These are phyloP conservation scores for Cyberlindnera xylosilytica DNA, from an alignment of 805 yeast genomes.

Conservation along the genomic window DNA sequence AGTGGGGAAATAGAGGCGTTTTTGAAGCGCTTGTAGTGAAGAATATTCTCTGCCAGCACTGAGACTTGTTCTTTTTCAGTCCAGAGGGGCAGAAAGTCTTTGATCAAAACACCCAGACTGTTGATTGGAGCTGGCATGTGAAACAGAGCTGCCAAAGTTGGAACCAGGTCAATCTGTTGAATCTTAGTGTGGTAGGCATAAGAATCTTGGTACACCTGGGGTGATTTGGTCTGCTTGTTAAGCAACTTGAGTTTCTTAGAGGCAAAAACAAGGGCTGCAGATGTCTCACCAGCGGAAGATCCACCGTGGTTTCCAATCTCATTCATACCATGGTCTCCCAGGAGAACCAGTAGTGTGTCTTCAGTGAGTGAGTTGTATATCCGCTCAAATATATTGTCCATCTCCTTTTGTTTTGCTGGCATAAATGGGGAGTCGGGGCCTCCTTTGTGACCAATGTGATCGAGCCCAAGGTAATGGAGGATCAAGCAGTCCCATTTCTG, in stretches of 20 bases:
- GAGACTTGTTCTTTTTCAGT: constrained; percentile 30
- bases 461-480: constrained; percentile 88
- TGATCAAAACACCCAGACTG: constrained; percentile 72
- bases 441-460: constrained; percentile 97
- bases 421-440: constrained; percentile 82
- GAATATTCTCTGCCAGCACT: constrained; percentile 51
- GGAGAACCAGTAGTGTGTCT: constrained; percentile 62
- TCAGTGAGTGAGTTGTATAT: constrained; percentile 47
- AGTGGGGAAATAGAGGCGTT: constrained; percentile 31
- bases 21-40: constrained; percentile 50
- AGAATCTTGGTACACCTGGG: constrained; percentile 33
- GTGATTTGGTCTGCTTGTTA: constrained; percentile 17
- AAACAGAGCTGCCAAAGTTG: constrained; percentile 72
- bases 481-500: constrained; percentile 80
- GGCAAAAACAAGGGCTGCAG: constrained; percentile 71
- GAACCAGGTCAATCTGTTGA: constrained; percentile 83
- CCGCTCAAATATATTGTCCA: constrained; percentile 65
- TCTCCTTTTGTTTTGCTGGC: constrained; percentile 79
- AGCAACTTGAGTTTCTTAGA: constrained; percentile 53
- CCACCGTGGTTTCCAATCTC: constrained; percentile 97
- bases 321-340: constrained; percentile 98
- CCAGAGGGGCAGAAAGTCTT: constrained; percentile 55
- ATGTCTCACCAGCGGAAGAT: constrained; percentile 87
- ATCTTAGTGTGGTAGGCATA: constrained; percentile 52
- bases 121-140: constrained; percentile 90